A percentile compares a stretch with the other conserved stretches of the same genome.
Evolutionary conservation across 805 yeast species (phyloP).

Genomic region (Clavispora santaluciae): DNA sequence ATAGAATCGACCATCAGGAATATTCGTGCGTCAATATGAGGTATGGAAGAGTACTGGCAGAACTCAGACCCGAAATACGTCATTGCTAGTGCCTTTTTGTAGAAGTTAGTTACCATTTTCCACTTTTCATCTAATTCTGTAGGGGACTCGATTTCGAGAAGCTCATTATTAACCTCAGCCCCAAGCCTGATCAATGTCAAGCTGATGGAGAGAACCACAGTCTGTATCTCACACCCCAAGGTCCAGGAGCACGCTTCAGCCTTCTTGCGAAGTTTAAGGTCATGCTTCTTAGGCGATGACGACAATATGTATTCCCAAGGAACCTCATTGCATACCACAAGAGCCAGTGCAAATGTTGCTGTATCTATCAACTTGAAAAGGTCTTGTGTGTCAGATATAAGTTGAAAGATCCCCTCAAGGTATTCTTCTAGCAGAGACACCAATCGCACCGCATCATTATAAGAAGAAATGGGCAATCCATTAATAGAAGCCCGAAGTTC

Average conservation of each 20-base stretch:
- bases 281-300: background rate
- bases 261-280: background rate
- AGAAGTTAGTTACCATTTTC: constrained; percentile 31
- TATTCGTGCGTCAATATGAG: constrained; percentile 3
- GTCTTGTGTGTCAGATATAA: background rate
- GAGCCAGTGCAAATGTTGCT: background rate
- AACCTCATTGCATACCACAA: background rate
- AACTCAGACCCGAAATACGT: constrained; percentile 20
- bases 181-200: constrained; percentile 31
- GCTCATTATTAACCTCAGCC: constrained; percentile 30
- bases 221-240: constrained; percentile 27
- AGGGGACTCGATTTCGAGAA: constrained; percentile 23
- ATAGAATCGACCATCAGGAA: constrained; percentile 16
- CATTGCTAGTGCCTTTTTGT: constrained; percentile 28
- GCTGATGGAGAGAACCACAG: constrained; percentile 19
- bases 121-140: constrained; percentile 24
- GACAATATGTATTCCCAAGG: constrained; percentile 6
- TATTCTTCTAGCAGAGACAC: constrained; percentile 32
- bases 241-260: constrained; percentile 21
- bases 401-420: constrained; percentile 21
- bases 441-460: constrained; percentile 26
- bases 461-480: constrained; percentile 7
- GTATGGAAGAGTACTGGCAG: background rate
- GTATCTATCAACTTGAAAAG: background rate
- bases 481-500: constrained; percentile 16